Evolutionary conservation across 371 early-diverging fungal species (phyloP).

Genomic region (Mortierella sp.): DNA sequence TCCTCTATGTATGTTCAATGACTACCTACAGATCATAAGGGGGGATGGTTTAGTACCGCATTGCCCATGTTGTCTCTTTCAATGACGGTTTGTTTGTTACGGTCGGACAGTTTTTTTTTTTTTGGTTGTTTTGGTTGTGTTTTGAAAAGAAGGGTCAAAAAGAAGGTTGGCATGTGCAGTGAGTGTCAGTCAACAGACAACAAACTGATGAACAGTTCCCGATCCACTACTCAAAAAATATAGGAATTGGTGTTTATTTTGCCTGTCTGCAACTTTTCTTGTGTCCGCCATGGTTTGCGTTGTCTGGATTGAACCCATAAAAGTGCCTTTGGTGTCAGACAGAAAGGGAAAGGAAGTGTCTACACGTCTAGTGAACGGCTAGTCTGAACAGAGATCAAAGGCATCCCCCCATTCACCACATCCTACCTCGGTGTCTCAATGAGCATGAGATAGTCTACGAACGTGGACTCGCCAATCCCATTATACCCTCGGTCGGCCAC

Average conservation of each 20-base stretch:
- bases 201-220: not conserved
- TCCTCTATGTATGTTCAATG: not conserved
- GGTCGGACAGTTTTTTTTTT: not conserved
- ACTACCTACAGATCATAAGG: not conserved
- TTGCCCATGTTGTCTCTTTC: not conserved
- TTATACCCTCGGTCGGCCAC: too few relatives aligned
- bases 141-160: slow-evolving; percentile 3
- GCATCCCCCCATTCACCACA: too few relatives aligned
- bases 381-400: too few relatives aligned
- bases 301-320: not conserved
- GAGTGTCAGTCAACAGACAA: not conserved
- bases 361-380: too few relatives aligned
- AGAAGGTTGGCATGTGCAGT: slow-evolving; percentile 10
- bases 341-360: too few relatives aligned
- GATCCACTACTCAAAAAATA: not conserved
- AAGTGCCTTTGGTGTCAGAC: too few relatives aligned
- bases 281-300: too few relatives aligned
- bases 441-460: not conserved
- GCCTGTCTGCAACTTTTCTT: not conserved
- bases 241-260: too few relatives aligned
- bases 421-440: too few relatives aligned
- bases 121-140: not conserved
- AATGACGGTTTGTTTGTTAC: slow-evolving; percentile 3
- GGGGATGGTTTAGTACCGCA: not conserved
- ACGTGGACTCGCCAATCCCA: not conserved